Percentiles rank a stretch among this genome's conserved stretches.
Conservation (phyloP, 1,284 basidiomycete species). For the Boletus mariae region DNA sequence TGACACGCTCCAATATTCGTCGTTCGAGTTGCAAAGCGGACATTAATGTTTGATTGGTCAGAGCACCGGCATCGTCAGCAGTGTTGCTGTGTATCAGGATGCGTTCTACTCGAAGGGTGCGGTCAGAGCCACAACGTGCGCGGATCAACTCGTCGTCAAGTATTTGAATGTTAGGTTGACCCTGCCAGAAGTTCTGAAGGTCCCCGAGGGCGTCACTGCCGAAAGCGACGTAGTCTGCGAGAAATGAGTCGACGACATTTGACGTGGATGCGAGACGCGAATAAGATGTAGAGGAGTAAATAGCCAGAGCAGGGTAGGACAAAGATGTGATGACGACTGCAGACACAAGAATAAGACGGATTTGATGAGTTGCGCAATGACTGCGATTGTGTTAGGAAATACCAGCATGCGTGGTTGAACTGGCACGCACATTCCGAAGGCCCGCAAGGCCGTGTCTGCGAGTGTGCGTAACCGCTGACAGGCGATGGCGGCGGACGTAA, state of each 20-base stretch:
- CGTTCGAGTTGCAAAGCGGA: constrained; percentile 63
- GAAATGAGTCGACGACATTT: constrained; percentile 58
- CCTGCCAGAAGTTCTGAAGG: constrained; percentile 67
- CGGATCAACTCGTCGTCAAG: constrained; percentile 69
- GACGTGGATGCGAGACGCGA: constrained; percentile 56
- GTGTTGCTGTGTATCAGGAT: constrained; percentile 62
- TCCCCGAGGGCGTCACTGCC: constrained; percentile 56
- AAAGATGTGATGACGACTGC: constrained; percentile 94
- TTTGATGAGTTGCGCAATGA: constrained; percentile 87
- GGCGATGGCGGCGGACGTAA: constrained; percentile 15
- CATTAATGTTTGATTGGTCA: constrained; percentile 57
- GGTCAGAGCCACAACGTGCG: constrained; percentile 67
- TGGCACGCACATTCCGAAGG: constrained; percentile 68
- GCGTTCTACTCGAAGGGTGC: constrained; percentile 76
- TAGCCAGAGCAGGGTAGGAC: constrained; percentile 86
- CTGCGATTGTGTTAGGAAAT: constrained; percentile 38
- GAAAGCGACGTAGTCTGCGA: constrained; percentile 48
- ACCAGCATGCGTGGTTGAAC: not conserved
- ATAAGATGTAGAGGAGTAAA: constrained; percentile 71
- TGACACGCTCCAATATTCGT: constrained; percentile 47
- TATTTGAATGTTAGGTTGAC: constrained; percentile 52
- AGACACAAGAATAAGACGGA: constrained; percentile 89
- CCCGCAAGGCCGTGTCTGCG: constrained; percentile 57
- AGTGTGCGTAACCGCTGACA: constrained; percentile 38
- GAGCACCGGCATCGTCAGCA: constrained; percentile 50